Percentiles rank a stretch among this genome's conserved stretches.
Evolutionary conservation across 768 basidiomycete species (phyloP).

Genomic region (Hydnum rufescens): DNA sequence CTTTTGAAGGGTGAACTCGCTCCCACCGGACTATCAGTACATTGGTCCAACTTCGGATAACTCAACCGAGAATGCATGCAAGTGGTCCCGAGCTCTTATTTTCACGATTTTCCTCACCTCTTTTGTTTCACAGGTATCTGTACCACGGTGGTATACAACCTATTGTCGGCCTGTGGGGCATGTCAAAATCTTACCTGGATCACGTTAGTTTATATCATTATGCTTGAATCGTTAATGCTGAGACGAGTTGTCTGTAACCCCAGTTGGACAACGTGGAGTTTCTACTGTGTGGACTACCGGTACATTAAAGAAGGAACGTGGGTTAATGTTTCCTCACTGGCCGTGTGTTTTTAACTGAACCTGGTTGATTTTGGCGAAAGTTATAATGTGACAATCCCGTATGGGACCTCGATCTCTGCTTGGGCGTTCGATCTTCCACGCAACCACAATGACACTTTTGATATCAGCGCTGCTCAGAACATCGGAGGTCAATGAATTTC

Average conservation of each 20-base stretch:
- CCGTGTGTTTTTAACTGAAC: too few species aligned
- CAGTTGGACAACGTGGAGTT: not conserved
- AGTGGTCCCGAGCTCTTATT: not conserved
- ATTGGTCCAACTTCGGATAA: not conserved
- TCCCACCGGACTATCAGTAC: not conserved
- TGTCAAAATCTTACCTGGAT: not conserved
- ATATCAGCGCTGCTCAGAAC: not conserved
- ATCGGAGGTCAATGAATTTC: not conserved
- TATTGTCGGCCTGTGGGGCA: not conserved
- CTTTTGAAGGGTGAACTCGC: too few species aligned
- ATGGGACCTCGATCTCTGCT: not conserved
- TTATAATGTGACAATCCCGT: not conserved
- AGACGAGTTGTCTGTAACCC: not conserved
- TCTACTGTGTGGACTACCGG: not conserved
- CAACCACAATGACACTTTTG: not conserved
- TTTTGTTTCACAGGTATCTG: not conserved
- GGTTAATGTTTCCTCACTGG: too few species aligned
- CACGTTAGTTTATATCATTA: not conserved
- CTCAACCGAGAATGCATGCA: not conserved
- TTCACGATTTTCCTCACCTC: not conserved
- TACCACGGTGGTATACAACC: not conserved
- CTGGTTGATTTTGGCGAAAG: too few species aligned
- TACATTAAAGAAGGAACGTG: too few species aligned
- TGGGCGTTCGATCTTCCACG: not conserved
- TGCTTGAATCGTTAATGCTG: not conserved